Conservation (phyloP, 331 rosid species). For the Arachis monticola region DNA sequence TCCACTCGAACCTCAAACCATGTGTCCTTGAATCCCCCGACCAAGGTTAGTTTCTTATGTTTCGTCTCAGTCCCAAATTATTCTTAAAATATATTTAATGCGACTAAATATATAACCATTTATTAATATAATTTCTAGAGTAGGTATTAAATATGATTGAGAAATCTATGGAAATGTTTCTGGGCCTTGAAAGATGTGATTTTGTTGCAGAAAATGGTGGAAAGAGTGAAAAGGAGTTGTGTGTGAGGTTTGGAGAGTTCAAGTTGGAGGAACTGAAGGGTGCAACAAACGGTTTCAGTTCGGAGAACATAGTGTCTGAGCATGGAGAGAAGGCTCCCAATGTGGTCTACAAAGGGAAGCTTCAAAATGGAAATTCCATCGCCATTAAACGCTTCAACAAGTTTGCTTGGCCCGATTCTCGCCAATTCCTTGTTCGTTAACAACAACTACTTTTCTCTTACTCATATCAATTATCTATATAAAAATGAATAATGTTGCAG, state of each 20-base stretch:
- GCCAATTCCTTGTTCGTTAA: slow-evolving; percentile 80
- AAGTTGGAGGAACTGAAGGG: slow-evolving; percentile 71
- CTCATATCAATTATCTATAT: too few relatives aligned
- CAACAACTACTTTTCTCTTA: too few relatives aligned
- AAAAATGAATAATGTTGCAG: slow-evolving; percentile 35
- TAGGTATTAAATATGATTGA: too few relatives aligned
- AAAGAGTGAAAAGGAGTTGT: slow-evolving; percentile 55
- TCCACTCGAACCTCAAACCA: slow-evolving; percentile 74
- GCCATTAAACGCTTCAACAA: slow-evolving; percentile 96
- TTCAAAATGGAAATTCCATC: slow-evolving; percentile 64
- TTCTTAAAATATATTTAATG: too few relatives aligned
- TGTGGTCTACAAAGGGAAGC: slow-evolving; percentile 81
- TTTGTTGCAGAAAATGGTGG: slow-evolving; percentile 65
- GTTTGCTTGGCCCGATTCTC: slow-evolving; percentile 92
- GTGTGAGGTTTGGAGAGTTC: slow-evolving; percentile 53
- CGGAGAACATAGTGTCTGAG: slow-evolving; percentile 89
- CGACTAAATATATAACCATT: too few relatives aligned
- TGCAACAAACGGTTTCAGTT: slow-evolving; percentile 72
- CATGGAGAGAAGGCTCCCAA: slow-evolving; percentile 97
- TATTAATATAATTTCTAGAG: too few relatives aligned
- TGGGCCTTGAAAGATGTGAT: too few relatives aligned
- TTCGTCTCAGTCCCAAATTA: too few relatives aligned
- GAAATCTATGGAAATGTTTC: too few relatives aligned
- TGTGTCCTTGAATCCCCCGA: slow-evolving; percentile 83
- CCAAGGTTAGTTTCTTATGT: slow-evolving; percentile 51